Percentiles rank a stretch among this genome's conserved stretches.
phyloP scores from a whole-genome alignment of 768 basidiomycete genomes.

The Lactifluus piperatus region DNA sequence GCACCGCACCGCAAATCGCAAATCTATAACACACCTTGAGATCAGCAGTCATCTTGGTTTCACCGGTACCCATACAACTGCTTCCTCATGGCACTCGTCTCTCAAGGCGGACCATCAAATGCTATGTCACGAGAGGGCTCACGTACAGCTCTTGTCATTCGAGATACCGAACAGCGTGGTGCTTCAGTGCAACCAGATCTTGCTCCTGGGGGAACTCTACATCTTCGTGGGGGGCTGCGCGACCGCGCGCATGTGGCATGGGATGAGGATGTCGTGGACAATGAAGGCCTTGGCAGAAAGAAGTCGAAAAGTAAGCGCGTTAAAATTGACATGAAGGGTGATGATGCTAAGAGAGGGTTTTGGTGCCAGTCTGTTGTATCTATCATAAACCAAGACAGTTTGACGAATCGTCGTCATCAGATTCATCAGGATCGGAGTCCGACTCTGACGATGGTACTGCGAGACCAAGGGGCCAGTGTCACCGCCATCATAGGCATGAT shows the following conservation, averaged over 20 bases:
- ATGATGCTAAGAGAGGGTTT: background rate
- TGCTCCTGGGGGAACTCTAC: background rate
- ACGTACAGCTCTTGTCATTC: background rate
- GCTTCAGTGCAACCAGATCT: background rate
- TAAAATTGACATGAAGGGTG: background rate
- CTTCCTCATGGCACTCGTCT: background rate
- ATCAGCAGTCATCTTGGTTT: background rate
- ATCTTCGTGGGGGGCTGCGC: slow-evolving; percentile 7
- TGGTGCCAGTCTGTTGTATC: slow-evolving; percentile 84
- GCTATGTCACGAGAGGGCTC: slow-evolving; percentile 10
- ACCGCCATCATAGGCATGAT: background rate
- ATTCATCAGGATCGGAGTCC: slow-evolving; percentile 39
- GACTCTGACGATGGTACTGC: slow-evolving; percentile 21
- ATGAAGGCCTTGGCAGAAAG: slow-evolving; percentile 83
- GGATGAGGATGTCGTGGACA: slow-evolving; percentile 57
- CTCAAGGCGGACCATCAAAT: background rate
- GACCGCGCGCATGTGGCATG: slow-evolving; percentile 55
- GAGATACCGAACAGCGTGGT: background rate
- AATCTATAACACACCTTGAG: background rate
- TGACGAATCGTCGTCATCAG: slow-evolving; percentile 72
- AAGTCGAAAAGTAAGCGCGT: slow-evolving; percentile 79
- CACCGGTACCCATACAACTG: background rate
- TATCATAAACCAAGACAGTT: slow-evolving; percentile 76
- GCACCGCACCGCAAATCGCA: background rate
- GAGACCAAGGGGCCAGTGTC: slow-evolving; percentile 4